Evolutionary conservation across 495 filamentous ascomycete genomes (phyloP), one percentile per base, ranked within the genome.

Genomic region (Pseudevernia furfuracea): DNA sequence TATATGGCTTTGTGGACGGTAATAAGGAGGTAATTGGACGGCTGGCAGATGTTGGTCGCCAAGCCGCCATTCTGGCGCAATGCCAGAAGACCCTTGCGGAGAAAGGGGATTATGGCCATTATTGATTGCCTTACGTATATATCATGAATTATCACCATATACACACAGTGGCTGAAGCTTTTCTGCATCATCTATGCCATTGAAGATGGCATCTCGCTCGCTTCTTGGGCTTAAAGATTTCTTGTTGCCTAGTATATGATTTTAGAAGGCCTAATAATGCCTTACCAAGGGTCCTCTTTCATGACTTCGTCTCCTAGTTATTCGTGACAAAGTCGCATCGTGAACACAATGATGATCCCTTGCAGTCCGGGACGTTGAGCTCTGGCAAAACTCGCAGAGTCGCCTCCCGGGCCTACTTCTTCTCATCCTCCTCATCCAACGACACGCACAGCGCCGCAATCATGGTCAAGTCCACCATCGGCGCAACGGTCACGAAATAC

Each of bases 1-100:
- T 96, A 52, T 96, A 92, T 71, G 95, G 93, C 3, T 98, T 98
- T 73, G 87, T 91, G 55, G 88, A 96, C 58, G 92, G 94, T 15
- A 97, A 96, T 68, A 90, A 86, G 73, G 83, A 90, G 70, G 92
- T 97, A 38, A 88, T 98, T 72, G 83, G 90, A 25, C 81, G 82
- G 53, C 79, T 98, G 49, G 90, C 82, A 23, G 95, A 98, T 67
- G 87, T 98, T 34, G 87, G 87, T 14, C 88, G 89, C 71, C 94
- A 97, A 71, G 89, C 92, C 41, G 82, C 85, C 36, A 90, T 98
- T 58, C 74, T 98, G 64, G 88, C 90, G 23, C 90, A 93, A 73
- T 97, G 94, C 71, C 88, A 94, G 74, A 85, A 82, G 68, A 80
- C 80, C 15, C 75, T 82, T 65, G 76, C 76, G n/a, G 63, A 76